A percentile compares a stretch with the other conserved stretches of the same genome.
Conservation (phyloP, 1,139 yeast genomes). For the Geotrichum fermentans region DNA sequence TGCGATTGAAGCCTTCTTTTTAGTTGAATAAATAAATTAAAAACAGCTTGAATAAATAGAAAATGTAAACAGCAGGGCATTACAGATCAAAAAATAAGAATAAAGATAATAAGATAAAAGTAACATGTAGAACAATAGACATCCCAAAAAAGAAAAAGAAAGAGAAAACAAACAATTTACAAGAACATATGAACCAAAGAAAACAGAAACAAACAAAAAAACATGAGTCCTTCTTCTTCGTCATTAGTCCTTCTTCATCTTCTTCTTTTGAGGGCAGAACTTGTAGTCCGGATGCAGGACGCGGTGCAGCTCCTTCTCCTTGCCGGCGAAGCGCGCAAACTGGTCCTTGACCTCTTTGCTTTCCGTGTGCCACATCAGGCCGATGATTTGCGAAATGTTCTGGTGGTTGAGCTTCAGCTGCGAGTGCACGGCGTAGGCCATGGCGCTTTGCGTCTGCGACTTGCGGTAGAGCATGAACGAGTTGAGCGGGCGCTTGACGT, state of each 20-base stretch:
- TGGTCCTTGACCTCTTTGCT: slow-evolving; percentile 37
- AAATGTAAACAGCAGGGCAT: too few relatives aligned
- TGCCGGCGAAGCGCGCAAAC: slow-evolving; percentile 40
- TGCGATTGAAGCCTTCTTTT: too few relatives aligned
- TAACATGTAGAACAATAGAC: too few relatives aligned
- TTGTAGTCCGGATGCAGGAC: slow-evolving; percentile 45
- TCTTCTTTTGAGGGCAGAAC: slow-evolving; percentile 42
- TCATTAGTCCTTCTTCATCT: slow-evolving; percentile 23
- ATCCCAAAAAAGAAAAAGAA: too few relatives aligned
- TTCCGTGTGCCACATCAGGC: slow-evolving; percentile 48
- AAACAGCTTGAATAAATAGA: too few relatives aligned
- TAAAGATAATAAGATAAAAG: too few relatives aligned
- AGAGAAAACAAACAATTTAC: too few relatives aligned
- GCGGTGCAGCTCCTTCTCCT: slow-evolving; percentile 43
- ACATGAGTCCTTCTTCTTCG: background rate
- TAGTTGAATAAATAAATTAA: too few relatives aligned
- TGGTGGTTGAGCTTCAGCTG: slow-evolving; percentile 42
- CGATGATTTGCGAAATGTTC: slow-evolving; percentile 42
- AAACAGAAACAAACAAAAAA: background rate
- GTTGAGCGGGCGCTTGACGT: slow-evolving; percentile 47
- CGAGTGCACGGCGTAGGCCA: slow-evolving; percentile 40
- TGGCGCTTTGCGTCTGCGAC: slow-evolving; percentile 43
- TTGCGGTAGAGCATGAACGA: slow-evolving; percentile 49
- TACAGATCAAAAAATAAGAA: too few relatives aligned
- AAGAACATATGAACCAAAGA: too few relatives aligned